Base-by-base conservation (phyloP, 495 filamentous ascomycete species). In the Penicillium goetzii region DNA sequence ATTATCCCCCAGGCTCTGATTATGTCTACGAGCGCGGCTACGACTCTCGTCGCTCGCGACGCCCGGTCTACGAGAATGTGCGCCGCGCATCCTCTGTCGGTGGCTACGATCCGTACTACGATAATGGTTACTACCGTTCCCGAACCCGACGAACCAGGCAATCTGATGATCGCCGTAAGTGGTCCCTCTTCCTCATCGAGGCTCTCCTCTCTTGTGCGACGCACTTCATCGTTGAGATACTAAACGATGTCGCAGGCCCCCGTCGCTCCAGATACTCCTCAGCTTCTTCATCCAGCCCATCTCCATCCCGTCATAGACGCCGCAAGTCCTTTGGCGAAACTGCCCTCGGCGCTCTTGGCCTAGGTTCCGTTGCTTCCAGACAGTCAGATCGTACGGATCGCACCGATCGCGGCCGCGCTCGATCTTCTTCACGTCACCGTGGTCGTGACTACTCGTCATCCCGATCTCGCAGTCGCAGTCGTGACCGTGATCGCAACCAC, bases 241-340 rank as follows among this genome's bases (percentile, higher is more conserved):
- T 34, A 38, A 56, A 51, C 32, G 56, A 53, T 38, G 9, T 19
- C 19, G 2, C 60, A 83, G 79, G 71, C 60, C 68, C 79, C 59
- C 79, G 75, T 65, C 74, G 77, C 53, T 62, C 69, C 34, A 78
- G 69, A 60, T 74, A 79, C 55, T 76, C 75, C 6, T 70, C 73
- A 51, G 70, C 68, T 57, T 76, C 74, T 52, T 78, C 80, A 14
- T 71, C 73, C 43, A 80, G 77, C 64, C 76, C 70, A 33, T 82
- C 79, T 41, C 80, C 79, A 8, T 71, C 67, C 11, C 80, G 77
- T 32, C 70, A 76, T 25, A 65, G 86, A 78, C 72, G 83, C 64
- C 77, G 87, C 73, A 93, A 92, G 76, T 92, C 90, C 51, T 77
- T 91, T 58, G 83, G 90, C 50, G 89, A 92, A 72, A 84, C 85